Percentiles rank a stretch among this genome's conserved stretches.
Conservation (phyloP, 169 alveolate genomes). For the Plasmodium adleri region DNA sequence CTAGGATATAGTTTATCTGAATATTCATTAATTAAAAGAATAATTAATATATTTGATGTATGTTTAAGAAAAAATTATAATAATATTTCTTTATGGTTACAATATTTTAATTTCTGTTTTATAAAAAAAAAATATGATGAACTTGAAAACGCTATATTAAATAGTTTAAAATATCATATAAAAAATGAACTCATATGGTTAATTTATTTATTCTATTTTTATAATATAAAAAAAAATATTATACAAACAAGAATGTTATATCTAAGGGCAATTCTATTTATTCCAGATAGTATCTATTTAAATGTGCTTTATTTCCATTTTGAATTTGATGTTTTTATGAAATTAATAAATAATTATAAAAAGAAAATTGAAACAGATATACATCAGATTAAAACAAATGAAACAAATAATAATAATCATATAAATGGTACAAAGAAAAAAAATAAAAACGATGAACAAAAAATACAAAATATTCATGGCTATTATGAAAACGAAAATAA, state of each 20-base stretch:
- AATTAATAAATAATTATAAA: conserved; percentile 43
- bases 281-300: conserved; percentile 28
- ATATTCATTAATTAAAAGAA: conserved; percentile 43
- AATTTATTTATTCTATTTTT: conserved; percentile 42
- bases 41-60: conserved; percentile 35
- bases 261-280: conserved; percentile 50
- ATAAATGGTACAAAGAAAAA: background rate
- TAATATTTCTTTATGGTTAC: conserved; percentile 60
- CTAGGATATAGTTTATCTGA: conserved; percentile 40
- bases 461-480: too few species aligned
- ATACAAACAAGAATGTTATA: conserved; percentile 56
- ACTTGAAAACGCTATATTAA: conserved; percentile 55
- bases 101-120: conserved; percentile 55
- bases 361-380: background rate
- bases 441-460: too few species aligned
- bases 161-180: conserved; percentile 42
- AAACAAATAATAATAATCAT: background rate
- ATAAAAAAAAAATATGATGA: conserved; percentile 23
- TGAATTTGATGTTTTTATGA: conserved; percentile 49
- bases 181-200: conserved; percentile 62
- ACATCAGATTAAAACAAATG: background rate
- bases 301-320: conserved; percentile 30
- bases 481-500: too few species aligned
- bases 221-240: conserved; percentile 43
- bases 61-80: conserved; percentile 56